Evolutionary conservation across 2,329 filamentous ascomycete genomes (phyloP).

Genomic region (Colletotrichum trifolii): DNA sequence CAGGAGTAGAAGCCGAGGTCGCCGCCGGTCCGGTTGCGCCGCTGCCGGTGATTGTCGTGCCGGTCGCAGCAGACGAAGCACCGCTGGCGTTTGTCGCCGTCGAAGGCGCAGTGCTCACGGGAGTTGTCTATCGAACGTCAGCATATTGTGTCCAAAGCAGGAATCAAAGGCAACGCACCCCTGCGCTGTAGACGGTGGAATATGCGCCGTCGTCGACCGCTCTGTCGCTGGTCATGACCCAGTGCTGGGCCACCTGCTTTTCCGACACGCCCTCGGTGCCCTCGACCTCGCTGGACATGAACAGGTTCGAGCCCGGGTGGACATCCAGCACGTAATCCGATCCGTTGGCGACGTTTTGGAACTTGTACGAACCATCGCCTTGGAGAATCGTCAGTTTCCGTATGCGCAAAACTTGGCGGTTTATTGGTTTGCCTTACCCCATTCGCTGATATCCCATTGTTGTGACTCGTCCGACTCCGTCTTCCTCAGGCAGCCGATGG

Average conservation of each 20-base stretch:
- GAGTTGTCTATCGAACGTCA: slow-evolving; percentile 1
- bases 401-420: not conserved
- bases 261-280: slow-evolving; percentile 32
- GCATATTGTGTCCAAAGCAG: not conserved
- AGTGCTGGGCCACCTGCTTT: slow-evolving; percentile 46
- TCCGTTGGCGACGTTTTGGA: slow-evolving; percentile 47
- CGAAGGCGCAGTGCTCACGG: not conserved
- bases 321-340: slow-evolving; percentile 47
- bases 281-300: slow-evolving; percentile 44
- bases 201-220: slow-evolving; percentile 46
- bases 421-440: slow-evolving; percentile 34
- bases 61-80: not conserved
- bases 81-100: not conserved
- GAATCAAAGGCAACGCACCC: slow-evolving; percentile 35
- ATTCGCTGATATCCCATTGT: slow-evolving; percentile 48
- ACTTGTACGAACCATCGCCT: slow-evolving; percentile 41
- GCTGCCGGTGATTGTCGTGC: slow-evolving; percentile 1
- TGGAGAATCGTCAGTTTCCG: no score
- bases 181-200: slow-evolving; percentile 45
- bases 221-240: slow-evolving; percentile 47
- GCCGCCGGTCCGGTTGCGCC: not conserved
- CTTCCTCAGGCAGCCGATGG: slow-evolving; percentile 44
- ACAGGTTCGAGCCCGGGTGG: slow-evolving; percentile 45
- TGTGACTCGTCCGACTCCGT: slow-evolving; percentile 43
- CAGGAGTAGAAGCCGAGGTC: slow-evolving; percentile 1